phyloP scores from a whole-genome alignment of 805 yeast genomes.

The Saccharomycopsis schoenii region DNA sequence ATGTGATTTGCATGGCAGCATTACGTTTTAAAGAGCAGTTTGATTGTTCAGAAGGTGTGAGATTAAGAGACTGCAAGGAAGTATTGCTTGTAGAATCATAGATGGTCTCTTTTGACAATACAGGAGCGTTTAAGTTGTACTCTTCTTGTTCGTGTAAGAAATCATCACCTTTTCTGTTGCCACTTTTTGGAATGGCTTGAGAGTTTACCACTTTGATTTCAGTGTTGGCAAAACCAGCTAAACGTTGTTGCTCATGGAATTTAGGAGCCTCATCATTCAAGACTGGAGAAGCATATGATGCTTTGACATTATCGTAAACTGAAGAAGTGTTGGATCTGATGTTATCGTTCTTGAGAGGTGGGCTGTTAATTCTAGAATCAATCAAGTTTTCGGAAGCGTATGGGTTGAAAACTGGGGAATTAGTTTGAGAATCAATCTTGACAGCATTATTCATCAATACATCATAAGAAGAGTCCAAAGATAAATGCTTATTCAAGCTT shows the following conservation, averaged over 20 bases:
- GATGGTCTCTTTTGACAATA: background rate
- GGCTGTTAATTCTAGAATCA: background rate
- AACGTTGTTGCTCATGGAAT: background rate
- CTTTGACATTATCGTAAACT: conserved; percentile 7
- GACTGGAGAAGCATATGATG: conserved; percentile 3
- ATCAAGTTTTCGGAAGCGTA: background rate
- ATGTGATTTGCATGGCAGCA: background rate
- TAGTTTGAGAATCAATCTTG: background rate
- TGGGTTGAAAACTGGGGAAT: conserved; percentile 4
- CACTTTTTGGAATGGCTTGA: conserved; percentile 15
- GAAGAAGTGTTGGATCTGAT: conserved; percentile 11
- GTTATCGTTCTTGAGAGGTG: background rate
- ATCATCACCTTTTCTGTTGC: conserved; percentile 10
- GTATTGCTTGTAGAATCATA: background rate
- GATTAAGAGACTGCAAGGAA: background rate
- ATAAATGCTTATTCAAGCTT: conserved; percentile 9
- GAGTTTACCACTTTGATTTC: conserved; percentile 9
- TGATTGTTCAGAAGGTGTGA: background rate
- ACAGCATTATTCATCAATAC: conserved; percentile 7
- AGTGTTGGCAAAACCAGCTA: background rate
- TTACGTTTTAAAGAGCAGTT: background rate
- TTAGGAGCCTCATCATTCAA: background rate
- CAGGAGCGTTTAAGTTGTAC: conserved; percentile 14
- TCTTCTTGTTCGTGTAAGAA: background rate
- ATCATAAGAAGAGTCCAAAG: conserved; percentile 4